Evolutionary conservation across 1,284 basidiomycete species (phyloP).

Genomic region (Lentinus polychrous): DNA sequence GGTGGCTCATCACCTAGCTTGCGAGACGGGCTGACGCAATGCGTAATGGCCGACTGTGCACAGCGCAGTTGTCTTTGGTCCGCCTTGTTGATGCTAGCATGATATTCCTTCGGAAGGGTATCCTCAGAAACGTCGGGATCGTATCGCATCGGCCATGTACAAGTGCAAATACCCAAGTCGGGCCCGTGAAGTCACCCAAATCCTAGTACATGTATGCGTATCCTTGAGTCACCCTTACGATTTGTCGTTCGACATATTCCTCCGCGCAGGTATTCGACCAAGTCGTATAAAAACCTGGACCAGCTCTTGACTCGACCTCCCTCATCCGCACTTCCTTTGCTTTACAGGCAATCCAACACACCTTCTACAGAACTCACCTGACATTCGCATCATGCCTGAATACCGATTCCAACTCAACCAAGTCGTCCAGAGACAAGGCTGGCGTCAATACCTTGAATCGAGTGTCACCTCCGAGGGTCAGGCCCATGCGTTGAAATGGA

Average conservation of each 20-base stretch:
- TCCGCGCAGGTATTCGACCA: not conserved
- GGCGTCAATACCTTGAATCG: conserved; percentile 20
- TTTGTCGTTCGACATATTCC: not conserved
- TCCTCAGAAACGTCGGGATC: too few relatives aligned
- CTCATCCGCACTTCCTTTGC: too few relatives aligned
- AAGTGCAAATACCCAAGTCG: too few relatives aligned
- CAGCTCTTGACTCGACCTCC: too few relatives aligned
- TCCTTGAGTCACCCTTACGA: not conserved
- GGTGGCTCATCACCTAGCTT: too few relatives aligned
- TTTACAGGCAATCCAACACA: too few relatives aligned
- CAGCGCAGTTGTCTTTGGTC: conserved; percentile 1
- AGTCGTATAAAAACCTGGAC: too few relatives aligned
- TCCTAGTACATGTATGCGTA: not conserved
- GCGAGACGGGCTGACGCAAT: too few relatives aligned
- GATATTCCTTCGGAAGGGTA: too few relatives aligned
- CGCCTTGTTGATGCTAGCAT: not conserved
- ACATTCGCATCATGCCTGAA: conserved; percentile 11
- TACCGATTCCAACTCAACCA: conserved; percentile 30
- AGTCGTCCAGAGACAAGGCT: conserved; percentile 26
- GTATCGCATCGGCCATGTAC: too few relatives aligned
- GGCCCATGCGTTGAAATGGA: conserved; percentile 25
- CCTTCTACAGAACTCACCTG: too few relatives aligned
- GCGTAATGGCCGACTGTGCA: not conserved
- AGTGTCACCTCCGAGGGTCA: conserved; percentile 22
- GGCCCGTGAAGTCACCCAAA: too few relatives aligned